Evolutionary conservation across 1,284 basidiomycete genomes (phyloP).

Genomic region (Xerocomus cyaneibrunnescens): DNA sequence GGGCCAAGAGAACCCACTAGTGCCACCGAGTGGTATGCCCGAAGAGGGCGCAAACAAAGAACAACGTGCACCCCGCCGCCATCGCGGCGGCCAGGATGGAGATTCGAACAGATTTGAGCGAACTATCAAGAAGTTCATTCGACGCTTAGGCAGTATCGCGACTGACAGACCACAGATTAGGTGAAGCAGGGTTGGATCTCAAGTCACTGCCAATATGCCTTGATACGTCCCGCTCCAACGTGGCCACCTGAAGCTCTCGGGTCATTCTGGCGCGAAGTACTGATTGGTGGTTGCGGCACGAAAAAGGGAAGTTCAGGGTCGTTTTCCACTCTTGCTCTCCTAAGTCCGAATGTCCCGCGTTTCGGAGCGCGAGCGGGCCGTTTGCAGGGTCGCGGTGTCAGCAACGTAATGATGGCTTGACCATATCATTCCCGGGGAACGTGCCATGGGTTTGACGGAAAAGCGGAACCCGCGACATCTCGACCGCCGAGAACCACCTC

Average conservation of each 20-base stretch:
- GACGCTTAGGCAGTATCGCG: neutral
- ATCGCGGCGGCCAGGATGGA: conserved; percentile 30
- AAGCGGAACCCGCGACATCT: conserved; percentile 1
- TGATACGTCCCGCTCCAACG: neutral
- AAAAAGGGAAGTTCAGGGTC: conserved; percentile 21
- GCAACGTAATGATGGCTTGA: conserved; percentile 17
- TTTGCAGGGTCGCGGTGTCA: conserved; percentile 13
- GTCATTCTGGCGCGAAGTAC: neutral
- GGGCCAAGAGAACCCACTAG: conserved; percentile 8
- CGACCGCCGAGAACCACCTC: neutral
- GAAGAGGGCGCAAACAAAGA: conserved; percentile 25
- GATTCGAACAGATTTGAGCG: conserved; percentile 24
- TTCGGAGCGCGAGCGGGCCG: conserved; percentile 6
- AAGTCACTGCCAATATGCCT: neutral
- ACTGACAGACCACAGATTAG: conserved; percentile 15
- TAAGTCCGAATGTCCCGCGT: conserved; percentile 4
- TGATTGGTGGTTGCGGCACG: conserved; percentile 9
- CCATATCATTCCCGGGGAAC: neutral
- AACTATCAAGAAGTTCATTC: conserved; percentile 1
- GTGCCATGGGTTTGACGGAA: neutral
- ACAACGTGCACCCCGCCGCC: conserved; percentile 21
- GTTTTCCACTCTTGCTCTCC: neutral
- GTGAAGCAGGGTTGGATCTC: conserved; percentile 22
- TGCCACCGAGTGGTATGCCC: conserved; percentile 25
- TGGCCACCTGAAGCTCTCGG: neutral